Evolutionary conservation across 441 rosid genomes (phyloP).

Genomic region (Erysimum pusillum): DNA sequence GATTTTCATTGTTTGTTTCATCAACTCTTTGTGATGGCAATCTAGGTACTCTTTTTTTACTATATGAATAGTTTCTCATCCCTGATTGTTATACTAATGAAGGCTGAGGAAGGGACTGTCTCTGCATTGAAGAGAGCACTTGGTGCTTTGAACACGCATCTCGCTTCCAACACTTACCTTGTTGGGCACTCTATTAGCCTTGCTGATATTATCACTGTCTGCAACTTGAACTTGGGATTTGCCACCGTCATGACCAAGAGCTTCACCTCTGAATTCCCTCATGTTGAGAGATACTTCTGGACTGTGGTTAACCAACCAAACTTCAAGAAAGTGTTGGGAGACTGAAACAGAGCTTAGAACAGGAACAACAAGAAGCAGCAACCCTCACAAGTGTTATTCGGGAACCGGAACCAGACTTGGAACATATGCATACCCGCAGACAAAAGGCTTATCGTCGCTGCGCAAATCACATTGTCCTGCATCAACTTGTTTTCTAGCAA

Average conservation of each 20-base stretch:
- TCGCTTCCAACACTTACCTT: conserved; percentile 78
- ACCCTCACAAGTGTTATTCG: conserved; percentile 15
- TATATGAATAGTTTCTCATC: conserved; percentile 11
- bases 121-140: conserved; percentile 81
- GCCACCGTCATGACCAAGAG: conserved; percentile 64
- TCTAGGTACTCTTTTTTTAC: not conserved
- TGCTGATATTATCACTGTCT: conserved; percentile 80
- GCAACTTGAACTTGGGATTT: conserved; percentile 77
- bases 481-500: conserved; percentile 18
- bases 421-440: conserved; percentile 24
- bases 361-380: not conserved
- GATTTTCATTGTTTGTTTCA: conserved; percentile 3
- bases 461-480: conserved; percentile 19
- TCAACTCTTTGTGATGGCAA: not conserved
- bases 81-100: conserved; percentile 16
- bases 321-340: conserved; percentile 81
- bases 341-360: conserved; percentile 72
- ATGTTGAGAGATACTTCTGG: conserved; percentile 98
- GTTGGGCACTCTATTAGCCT: conserved; percentile 85
- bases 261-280: conserved; percentile 87
- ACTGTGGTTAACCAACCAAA: conserved; percentile 93
- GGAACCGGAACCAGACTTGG: conserved; percentile 45
- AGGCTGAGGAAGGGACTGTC: conserved; percentile 87
- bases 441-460: not conserved
- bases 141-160: conserved; percentile 73